Base-by-base conservation (phyloP, 805 yeast genomes). In the Lachancea dasiensis region DNA sequence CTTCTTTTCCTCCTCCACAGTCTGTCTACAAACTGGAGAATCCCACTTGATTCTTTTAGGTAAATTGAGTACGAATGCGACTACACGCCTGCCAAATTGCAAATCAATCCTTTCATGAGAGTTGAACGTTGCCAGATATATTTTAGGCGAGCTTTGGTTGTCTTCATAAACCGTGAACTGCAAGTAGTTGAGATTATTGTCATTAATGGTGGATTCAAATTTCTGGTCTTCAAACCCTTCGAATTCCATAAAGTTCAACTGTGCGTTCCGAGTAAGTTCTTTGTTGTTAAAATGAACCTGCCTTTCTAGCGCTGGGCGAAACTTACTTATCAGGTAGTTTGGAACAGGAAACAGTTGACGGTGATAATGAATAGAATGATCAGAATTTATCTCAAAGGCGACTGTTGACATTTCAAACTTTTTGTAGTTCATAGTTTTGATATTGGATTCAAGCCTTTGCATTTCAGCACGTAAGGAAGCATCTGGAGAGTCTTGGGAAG, bases 71-170 rank as follows among this genome's bases (percentile, higher is more conserved):
- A 80, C 59, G 44, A 68, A 68, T 0, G 95, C 89, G 20, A 85
- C 50, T 1, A 83, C 87, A 50, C 86, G 70, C 55, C 97, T 68
- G 1, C 95, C 95, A 50, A 89, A 84, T 48, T 85, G 95, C 10
- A 86, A 60, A 56, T 89, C 96, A 6, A 86, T 61, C 9, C 68
- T 47, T 36, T 66, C 66, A 3, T 52, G 51, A 3, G 51, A 45
- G 1, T 56, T 53, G 31, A 64, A 63, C 1, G 50, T 41, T 21
- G 64, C 53, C 2, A 65, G 28, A 38, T 49, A 63, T 7, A 61
- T 51, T n/a, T 49, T 55, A 6, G 65, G 63, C 17, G 43, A 43
- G 3, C 47, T 34, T 8, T 56, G 49, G 3, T 49, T 33, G 0
- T 66, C 52, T 36, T 63, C 65, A 29, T 60, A 55, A 10, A 65